Base-by-base conservation (phyloP, 148 eudicot species). In the Vaccinium myrtillus region DNA sequence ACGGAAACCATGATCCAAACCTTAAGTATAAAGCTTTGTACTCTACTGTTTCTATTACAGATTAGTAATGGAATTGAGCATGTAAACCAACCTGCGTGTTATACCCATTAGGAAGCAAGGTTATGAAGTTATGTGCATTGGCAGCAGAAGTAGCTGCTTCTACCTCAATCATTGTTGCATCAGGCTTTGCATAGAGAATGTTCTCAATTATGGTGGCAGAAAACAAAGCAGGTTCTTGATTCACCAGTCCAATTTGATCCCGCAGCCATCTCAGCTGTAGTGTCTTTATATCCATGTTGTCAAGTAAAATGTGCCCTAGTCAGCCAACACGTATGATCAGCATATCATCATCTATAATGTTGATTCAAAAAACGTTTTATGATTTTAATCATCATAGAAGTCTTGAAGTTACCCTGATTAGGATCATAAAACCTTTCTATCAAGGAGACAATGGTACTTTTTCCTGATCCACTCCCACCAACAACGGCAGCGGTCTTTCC, bases 371-470 rank as follows among this genome's bases (percentile, higher is more conserved):
- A 9, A 19, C 36, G 27, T 13, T n/a, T 82, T n/a, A 32, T 30
- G 46, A 30, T 7, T 16, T 81, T 36, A 50, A 51, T 43, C 19
- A 79, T n/a, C 27, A 55, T 30, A 9, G 54, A 19, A 2, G 30
- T 63, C 23, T 63, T 39, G 55, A 54, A 80, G 46, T 83, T 90
- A 95, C 99, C 99, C 63, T 91, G 92, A 86, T 86, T 97, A 84
- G 99, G 99, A 89, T 97, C 98, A 84, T 97, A 97, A 82, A 97
- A 97, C 90, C 99, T 91, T 88, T 95, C 99, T 21, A 97, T 95
- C 84, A 97, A 89, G 65, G 99, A 95, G 53, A 96, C 99, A 74
- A 97, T 96, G 3, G 98, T 97, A 83, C 99, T 97, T 89, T 97
- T 97, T 54, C 99, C 98, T 4, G 99, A 97, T 30, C 99, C 99